Evolutionary conservation across 352 stramenopile species (phyloP).

Genomic region (Pythium myriotylum): DNA sequence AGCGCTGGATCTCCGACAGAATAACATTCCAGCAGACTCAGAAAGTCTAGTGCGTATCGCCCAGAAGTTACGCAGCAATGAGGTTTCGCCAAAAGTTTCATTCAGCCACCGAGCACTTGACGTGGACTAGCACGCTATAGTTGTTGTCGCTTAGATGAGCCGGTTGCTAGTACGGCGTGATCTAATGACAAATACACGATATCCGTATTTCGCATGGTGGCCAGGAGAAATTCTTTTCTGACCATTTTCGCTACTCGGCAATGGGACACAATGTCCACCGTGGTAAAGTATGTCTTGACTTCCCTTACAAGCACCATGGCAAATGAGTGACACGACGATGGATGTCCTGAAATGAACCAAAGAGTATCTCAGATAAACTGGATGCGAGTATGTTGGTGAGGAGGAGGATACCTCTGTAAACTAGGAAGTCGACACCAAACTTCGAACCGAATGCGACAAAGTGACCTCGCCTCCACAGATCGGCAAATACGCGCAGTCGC

Average conservation of each 20-base stretch:
- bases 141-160: slow-evolving; percentile 32
- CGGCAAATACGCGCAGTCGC: slow-evolving; percentile 54
- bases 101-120: background rate
- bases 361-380: background rate
- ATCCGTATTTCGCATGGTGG: slow-evolving; percentile 31
- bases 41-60: slow-evolving; percentile 66
- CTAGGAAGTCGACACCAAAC: slow-evolving; percentile 81
- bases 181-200: slow-evolving; percentile 67
- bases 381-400: too few relatives aligned
- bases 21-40: slow-evolving; percentile 66
- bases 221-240: slow-evolving; percentile 65
- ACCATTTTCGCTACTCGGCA: slow-evolving; percentile 78
- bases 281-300: slow-evolving; percentile 43
- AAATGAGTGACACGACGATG: slow-evolving; percentile 45
- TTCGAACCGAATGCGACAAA: slow-evolving; percentile 77
- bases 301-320: slow-evolving; percentile 57
- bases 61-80: slow-evolving; percentile 75
- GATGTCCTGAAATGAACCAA: slow-evolving; percentile 32
- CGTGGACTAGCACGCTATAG: background rate
- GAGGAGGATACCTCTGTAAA: slow-evolving; percentile 80
- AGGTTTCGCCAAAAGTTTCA: slow-evolving; percentile 52
- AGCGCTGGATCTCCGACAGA: slow-evolving; percentile 79
- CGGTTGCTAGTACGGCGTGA: slow-evolving; percentile 55
- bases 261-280: slow-evolving; percentile 60
- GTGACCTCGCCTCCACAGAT: slow-evolving; percentile 70